Evolutionary conservation across 805 yeast genomes (phyloP), one percentile per base, ranked within the genome.

Genomic region (Candida coquimbonensis): DNA sequence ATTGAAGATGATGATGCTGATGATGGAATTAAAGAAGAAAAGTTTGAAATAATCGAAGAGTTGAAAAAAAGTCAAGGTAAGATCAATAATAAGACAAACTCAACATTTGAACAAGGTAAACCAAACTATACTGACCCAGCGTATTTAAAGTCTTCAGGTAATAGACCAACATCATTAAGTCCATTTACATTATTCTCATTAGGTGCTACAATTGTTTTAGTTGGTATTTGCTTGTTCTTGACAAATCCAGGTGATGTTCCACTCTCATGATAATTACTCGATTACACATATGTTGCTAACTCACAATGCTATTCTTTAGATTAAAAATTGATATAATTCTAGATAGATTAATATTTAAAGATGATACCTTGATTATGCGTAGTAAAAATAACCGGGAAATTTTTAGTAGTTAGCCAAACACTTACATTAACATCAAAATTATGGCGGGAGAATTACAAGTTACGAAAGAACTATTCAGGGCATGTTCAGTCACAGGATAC

Each of bases 381-480:
- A 21, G 24, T 21, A 21, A 6, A 6, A 21, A 21, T 6, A 21
- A 21, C 7, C 24, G 24, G 24, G 24, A 21, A 21, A 21, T 5
- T 5, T 21, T 21, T 6, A 21, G 24, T 21, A 21, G 24, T 21
- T 21, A 6, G 4, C 7, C 3, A 21, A 21, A 21, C 24, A 21
- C 5, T 5, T 5, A 21, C 7, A 21, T 21, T 27, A 27, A 9
- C 31, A 11, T 29, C 7, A 29, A 11, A 11, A 29, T 11, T 11
- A 29, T 29, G 31, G 31, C 9, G 39, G 39, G 36, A 16, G 9
- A 19, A 7, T 34, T 27, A 3, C n/a, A 14, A 25, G 3, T 40
- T 12, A 49, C 56, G 2, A 45, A 43, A n/a, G 44, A 53, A 36
- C 46, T 53, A 37, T 45, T 47, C 17, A 33, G 36, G 9, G 39